A percentile compares a stretch with the other conserved stretches of the same genome.
Conservation (phyloP, 306 rosid species). For the Quercus agrifolia region DNA sequence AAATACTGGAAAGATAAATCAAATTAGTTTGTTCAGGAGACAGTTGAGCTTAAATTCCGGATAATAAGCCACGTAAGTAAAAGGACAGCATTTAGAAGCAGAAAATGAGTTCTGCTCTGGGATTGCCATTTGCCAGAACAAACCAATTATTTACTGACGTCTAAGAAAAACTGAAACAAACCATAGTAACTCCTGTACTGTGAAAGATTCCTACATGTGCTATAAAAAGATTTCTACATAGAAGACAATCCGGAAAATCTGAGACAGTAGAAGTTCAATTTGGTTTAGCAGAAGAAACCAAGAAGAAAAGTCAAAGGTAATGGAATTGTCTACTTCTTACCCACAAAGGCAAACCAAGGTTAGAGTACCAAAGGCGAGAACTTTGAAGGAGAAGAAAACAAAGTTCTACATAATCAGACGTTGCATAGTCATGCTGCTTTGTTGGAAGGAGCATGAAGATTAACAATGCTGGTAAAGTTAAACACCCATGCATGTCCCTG, state of each 20-base stretch:
- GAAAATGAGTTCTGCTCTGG: constrained; percentile 17
- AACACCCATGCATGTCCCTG: not conserved
- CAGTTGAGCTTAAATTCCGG: constrained; percentile 33
- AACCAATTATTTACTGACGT: constrained; percentile 13
- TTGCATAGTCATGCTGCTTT: constrained; percentile 37
- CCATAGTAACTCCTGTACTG: constrained; percentile 3
- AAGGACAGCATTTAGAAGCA: not conserved
- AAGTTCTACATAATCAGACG: constrained; percentile 38
- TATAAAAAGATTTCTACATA: constrained; percentile 2
- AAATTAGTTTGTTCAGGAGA: constrained; percentile 20
- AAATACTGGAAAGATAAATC: constrained; percentile 23
- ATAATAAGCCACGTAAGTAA: constrained; percentile 17
- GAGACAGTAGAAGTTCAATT: not conserved
- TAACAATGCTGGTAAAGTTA: constrained; percentile 18
- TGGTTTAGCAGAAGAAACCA: not conserved
- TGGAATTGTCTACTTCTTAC: constrained; percentile 27
- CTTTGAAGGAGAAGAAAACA: constrained; percentile 37
- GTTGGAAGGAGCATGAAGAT: constrained; percentile 37
- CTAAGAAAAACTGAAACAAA: constrained; percentile 7
- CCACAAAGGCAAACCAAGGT: constrained; percentile 8
- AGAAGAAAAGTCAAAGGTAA: constrained; percentile 1
- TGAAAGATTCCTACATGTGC: constrained; percentile 7
- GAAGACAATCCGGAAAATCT: not conserved
- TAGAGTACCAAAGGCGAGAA: constrained; percentile 6
- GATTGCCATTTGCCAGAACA: constrained; percentile 10